phyloP scores from a whole-genome alignment of 2,329 filamentous ascomycete species.

The Neofusicoccum laricinum region DNA sequence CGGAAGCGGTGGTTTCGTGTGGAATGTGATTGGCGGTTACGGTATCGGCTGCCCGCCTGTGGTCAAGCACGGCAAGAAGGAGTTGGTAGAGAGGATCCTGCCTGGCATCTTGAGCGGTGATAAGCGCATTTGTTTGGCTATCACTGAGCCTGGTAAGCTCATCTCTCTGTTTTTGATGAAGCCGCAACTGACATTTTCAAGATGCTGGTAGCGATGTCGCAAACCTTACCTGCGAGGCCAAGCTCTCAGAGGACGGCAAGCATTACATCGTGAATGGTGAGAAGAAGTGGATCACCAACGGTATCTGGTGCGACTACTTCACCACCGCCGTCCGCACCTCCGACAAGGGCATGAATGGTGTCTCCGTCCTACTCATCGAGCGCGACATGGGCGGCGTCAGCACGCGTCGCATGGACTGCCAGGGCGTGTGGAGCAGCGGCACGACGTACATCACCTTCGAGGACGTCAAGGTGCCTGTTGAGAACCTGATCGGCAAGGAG shows the following conservation, averaged over 20 bases:
- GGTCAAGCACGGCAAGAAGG: slow-evolving; percentile 86
- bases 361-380: slow-evolving; percentile 90
- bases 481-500: slow-evolving; percentile 96
- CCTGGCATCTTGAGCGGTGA: slow-evolving; percentile 86
- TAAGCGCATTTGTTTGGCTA: slow-evolving; percentile 96
- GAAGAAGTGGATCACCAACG: slow-evolving; percentile 99
- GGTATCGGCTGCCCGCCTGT: slow-evolving; percentile 91
- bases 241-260: slow-evolving; percentile 91
- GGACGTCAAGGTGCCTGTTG: slow-evolving; percentile 98
- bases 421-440: slow-evolving; percentile 92
- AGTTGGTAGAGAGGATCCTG: slow-evolving; percentile 79
- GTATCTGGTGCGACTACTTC: slow-evolving; percentile 96
- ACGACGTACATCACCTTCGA: slow-evolving; percentile 98
- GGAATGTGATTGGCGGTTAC: slow-evolving; percentile 96
- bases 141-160: slow-evolving; percentile 69
- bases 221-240: slow-evolving; percentile 92
- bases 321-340: slow-evolving; percentile 93
- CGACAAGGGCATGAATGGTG: slow-evolving; percentile 84
- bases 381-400: slow-evolving; percentile 78
- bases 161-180: slow-evolving; percentile 15
- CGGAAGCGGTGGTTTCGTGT: slow-evolving; percentile 89
- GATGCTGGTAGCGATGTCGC: slow-evolving; percentile 95
- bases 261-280: slow-evolving; percentile 99
- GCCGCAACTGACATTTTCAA: slow-evolving; percentile 29
- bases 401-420: slow-evolving; percentile 96